phyloP scores from a whole-genome alignment of 306 rosid genomes.

The Mimosa pudica region DNA sequence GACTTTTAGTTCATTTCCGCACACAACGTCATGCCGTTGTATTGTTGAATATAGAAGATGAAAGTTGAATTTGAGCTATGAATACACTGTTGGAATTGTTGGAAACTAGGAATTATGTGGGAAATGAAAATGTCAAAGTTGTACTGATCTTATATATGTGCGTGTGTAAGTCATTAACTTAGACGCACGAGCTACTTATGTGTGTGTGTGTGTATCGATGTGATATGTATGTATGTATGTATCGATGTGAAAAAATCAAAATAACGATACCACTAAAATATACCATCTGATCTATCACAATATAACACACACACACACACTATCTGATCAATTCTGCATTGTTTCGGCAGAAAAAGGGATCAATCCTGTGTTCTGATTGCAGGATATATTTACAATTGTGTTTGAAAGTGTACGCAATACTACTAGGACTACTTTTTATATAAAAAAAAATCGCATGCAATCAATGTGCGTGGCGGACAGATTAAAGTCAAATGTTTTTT shows the following conservation, averaged over 20 bases:
- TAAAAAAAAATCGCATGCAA: background rate
- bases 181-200: too few relatives aligned
- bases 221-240: too few relatives aligned
- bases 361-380: background rate
- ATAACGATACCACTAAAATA: too few relatives aligned
- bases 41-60: background rate
- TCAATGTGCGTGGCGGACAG: background rate
- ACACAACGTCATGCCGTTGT: background rate
- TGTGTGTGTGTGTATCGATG: too few relatives aligned
- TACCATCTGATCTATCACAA: too few relatives aligned
- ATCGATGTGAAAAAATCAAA: too few relatives aligned
- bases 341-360: too few relatives aligned
- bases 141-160: background rate
- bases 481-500: background rate
- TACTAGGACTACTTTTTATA: background rate
- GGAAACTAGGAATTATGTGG: background rate
- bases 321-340: background rate
- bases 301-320: too few relatives aligned
- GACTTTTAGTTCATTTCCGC: background rate
- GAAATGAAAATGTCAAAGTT: background rate
- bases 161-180: too few relatives aligned
- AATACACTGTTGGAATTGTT: background rate
- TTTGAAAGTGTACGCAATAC: background rate
- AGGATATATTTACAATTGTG: background rate
- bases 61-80: background rate